Percentiles rank a stretch among this genome's conserved stretches.
Conservation (phyloP, 495 filamentous ascomycete species). For the Pyrenopolyporus hunteri region DNA sequence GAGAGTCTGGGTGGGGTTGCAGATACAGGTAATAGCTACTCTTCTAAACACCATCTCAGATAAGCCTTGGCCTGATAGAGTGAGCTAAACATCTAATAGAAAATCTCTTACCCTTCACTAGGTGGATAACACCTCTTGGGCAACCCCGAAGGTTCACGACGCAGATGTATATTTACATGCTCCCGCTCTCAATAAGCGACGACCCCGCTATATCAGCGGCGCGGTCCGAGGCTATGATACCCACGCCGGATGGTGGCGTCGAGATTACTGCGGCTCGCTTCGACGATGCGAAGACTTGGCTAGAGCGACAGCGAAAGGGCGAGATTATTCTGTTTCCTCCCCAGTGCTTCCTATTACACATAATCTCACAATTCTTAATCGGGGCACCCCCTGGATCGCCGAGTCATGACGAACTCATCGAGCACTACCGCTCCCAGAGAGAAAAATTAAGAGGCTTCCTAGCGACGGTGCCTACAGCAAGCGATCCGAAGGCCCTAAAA, state of each 20-base stretch:
- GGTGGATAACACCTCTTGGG: constrained; percentile 84
- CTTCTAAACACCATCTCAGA: neutral
- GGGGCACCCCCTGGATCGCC: constrained; percentile 43
- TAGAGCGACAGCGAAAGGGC: constrained; percentile 61
- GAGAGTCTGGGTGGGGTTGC: constrained; percentile 62
- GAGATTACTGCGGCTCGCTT: constrained; percentile 87
- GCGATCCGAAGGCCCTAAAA: constrained; percentile 14
- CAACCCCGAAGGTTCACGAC: constrained; percentile 81
- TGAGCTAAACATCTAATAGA: constrained; percentile 45
- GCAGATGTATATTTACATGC: constrained; percentile 95
- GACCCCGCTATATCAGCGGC: constrained; percentile 47
- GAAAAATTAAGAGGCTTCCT: constrained; percentile 65
- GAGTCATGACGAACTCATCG: constrained; percentile 35
- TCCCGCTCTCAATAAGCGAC: constrained; percentile 64
- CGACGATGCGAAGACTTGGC: constrained; percentile 70
- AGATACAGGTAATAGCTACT: constrained; percentile 63
- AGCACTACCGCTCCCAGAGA: constrained; percentile 61
- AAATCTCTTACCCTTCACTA: constrained; percentile 79
- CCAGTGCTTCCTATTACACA: constrained; percentile 77
- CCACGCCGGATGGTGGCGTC: constrained; percentile 79
- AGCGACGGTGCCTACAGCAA: constrained; percentile 42
- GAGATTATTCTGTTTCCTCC: constrained; percentile 89
- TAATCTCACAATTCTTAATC: constrained; percentile 67
- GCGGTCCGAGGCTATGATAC: constrained; percentile 49
- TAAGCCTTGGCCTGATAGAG: neutral